A percentile compares a stretch with the other conserved stretches of the same genome.
phyloP scores from a whole-genome alignment of 2,329 filamentous ascomycete species.

The Endocalyx cinctus region DNA sequence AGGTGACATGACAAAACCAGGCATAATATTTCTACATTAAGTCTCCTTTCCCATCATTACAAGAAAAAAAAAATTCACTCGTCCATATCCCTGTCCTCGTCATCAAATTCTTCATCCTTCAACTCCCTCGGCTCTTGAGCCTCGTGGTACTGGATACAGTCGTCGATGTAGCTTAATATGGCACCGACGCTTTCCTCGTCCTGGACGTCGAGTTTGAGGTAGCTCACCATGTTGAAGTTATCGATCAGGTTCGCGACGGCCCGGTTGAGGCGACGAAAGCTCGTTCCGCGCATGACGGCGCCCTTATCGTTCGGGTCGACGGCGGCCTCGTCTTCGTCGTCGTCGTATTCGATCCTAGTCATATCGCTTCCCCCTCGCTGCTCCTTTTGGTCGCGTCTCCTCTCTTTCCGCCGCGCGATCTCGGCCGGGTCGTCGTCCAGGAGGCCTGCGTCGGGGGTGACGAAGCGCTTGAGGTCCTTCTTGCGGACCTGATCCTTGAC shows the following conservation, averaged over 20 bases:
- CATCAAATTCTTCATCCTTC: slow-evolving; percentile 27
- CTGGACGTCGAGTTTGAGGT: slow-evolving; percentile 81
- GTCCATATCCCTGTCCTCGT: too few species aligned
- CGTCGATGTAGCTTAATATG: slow-evolving; percentile 53
- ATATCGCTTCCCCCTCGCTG: too few species aligned
- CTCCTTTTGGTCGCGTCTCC: too few species aligned
- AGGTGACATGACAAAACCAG: too few species aligned
- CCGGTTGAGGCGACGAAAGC: slow-evolving; percentile 77
- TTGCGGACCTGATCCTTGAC: slow-evolving; percentile 85
- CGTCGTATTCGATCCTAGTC: slow-evolving; percentile 20
- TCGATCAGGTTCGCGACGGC: slow-evolving; percentile 91
- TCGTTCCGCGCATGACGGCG: slow-evolving; percentile 72
- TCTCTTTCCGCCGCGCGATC: slow-evolving; percentile 34
- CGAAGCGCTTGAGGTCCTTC: slow-evolving; percentile 82
- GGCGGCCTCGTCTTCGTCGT: slow-evolving; percentile 47
- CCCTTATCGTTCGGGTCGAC: slow-evolving; percentile 61
- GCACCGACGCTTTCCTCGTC: slow-evolving; percentile 85
- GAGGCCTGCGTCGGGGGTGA: slow-evolving; percentile 78
- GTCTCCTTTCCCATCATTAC: too few species aligned
- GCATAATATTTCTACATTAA: too few species aligned
- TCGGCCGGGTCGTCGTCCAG: slow-evolving; percentile 74
- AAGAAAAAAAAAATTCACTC: too few species aligned
- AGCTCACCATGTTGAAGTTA: slow-evolving; percentile 97
- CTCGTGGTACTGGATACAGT: slow-evolving; percentile 38
- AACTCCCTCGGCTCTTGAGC: slow-evolving; percentile 30